Base-by-base conservation (phyloP, 2,329 filamentous ascomycete genomes). In the Macrophomina tecta region DNA sequence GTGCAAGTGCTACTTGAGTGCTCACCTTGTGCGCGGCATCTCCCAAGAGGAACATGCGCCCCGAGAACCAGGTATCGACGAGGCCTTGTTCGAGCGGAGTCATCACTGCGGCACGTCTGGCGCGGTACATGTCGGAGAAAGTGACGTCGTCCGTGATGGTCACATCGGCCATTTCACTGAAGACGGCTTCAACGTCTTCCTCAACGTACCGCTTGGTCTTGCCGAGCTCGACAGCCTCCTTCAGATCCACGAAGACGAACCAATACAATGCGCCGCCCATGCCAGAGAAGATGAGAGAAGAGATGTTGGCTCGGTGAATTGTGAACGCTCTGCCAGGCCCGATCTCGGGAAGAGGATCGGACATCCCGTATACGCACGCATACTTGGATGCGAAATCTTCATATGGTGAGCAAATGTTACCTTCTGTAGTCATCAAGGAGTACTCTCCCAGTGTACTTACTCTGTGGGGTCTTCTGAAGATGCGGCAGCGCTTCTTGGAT, bases 1-100 rank as follows among this genome's bases (percentile, higher is more conserved):
- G 23, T 23, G 23, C 23, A 23, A 23, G 23, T 23, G 23, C 23
- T 23, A 23, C 23, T 3, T 23, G 16, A 28, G 8, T 58, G 23
- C 30, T 65, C 70, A 77, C 78, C 74, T 82, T 83, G 68, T 83
- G 80, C 5, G 76, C 78, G 1, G 80, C 73, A 67, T 83, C 81
- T 0, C 81, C 81, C 9, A 82, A 73, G 1, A 76, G 70, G 1
- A 82, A 72, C 3, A 80, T 76, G 12, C 81, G 72, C 16, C 75
- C 73, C 40, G 74, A 80, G 60, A 78, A 74, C 77, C 81, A 82
- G 38, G 74, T 72, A 8, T 76, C 69, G 11, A 79, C 75, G 1
- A 81, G 73, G 34, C 76, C 77, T 68, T 82, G 79, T 61, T 80
- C 75, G 14, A 80, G 52, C 63, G 70, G 69, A 6, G 77, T 69